Evolutionary conservation across 2,329 filamentous ascomycete genomes (phyloP).

Genomic region (Exserohilum rostratum): DNA sequence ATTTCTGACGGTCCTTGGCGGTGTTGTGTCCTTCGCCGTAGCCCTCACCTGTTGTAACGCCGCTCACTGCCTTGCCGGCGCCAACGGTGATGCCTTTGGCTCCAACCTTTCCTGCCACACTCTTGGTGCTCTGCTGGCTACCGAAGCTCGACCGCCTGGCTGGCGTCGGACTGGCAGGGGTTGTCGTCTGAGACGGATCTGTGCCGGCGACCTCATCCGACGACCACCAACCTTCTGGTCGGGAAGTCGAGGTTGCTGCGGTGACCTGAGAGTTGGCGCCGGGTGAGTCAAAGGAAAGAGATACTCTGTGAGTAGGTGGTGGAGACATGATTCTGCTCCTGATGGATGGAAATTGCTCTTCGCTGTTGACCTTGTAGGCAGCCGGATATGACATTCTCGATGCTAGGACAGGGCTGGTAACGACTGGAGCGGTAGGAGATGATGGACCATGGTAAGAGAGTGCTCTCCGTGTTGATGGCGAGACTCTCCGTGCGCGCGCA

Average conservation of each 20-base stretch:
- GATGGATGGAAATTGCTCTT: constrained; percentile 23
- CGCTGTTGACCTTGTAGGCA: constrained; percentile 7
- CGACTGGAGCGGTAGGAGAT: constrained; percentile 2
- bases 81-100: constrained; percentile 44
- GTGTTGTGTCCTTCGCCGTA: constrained; percentile 2
- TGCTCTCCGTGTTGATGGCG: constrained; percentile 23
- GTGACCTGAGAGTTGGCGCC: constrained; percentile 36
- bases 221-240: constrained; percentile 50
- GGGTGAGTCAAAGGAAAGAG: constrained; percentile 25
- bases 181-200: constrained; percentile 29
- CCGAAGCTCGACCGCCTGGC: constrained; percentile 31
- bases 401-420: constrained; percentile 10
- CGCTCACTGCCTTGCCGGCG: constrained; percentile 41
- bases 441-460: constrained; percentile 15
- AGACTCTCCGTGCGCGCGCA: constrained; percentile 28
- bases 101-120: constrained; percentile 33
- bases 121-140: constrained; percentile 33
- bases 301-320: constrained; percentile 23
- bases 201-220: constrained; percentile 46
- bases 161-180: constrained; percentile 19
- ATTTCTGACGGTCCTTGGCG: constrained; percentile 4
- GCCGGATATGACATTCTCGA: constrained; percentile 12
- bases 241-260: constrained; percentile 35
- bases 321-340: constrained; percentile 31
- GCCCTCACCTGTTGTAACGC: constrained; percentile 33